A percentile compares a stretch with the other conserved stretches of the same genome.
Conservation (phyloP, 768 basidiomycete species). For the Rhodosporidiobolus sp. region DNA sequence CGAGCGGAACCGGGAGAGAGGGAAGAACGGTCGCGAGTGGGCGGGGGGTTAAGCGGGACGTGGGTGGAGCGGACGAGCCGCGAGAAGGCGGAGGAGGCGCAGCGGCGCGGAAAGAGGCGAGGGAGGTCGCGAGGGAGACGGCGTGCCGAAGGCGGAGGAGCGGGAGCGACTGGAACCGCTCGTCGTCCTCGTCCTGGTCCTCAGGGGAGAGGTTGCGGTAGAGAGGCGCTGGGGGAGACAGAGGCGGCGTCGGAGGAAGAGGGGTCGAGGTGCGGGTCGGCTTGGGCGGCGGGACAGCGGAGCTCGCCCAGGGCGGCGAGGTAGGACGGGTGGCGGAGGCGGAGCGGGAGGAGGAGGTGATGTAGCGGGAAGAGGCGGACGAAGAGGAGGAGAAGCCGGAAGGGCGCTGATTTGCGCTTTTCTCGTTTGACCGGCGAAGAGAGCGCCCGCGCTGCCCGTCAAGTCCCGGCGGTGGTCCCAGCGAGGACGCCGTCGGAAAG, state of each 20-base stretch:
- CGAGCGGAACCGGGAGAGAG: neutral
- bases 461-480: too few species aligned
- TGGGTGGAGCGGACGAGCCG: neutral
- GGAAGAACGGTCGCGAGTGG: too few species aligned
- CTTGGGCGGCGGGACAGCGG: neutral
- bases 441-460: too few species aligned
- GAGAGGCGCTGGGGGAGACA: neutral
- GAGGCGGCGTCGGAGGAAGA: neutral
- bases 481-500: too few species aligned
- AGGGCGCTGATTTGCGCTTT: too few species aligned
- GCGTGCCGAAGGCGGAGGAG: constrained; percentile 25
- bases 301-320: neutral
- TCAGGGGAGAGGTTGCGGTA: neutral
- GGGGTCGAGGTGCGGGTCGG: neutral
- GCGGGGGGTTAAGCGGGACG: too few species aligned
- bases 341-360: too few species aligned
- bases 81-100: neutral
- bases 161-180: constrained; percentile 15
- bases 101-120: neutral
- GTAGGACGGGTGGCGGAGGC: too few species aligned
- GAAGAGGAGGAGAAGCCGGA: too few species aligned
- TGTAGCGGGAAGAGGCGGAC: too few species aligned
- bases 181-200: neutral
- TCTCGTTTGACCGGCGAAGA: too few species aligned
- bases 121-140: constrained; percentile 5